Conservation (phyloP, 805 yeast genomes). For the Lachancea nothofagi region DNA sequence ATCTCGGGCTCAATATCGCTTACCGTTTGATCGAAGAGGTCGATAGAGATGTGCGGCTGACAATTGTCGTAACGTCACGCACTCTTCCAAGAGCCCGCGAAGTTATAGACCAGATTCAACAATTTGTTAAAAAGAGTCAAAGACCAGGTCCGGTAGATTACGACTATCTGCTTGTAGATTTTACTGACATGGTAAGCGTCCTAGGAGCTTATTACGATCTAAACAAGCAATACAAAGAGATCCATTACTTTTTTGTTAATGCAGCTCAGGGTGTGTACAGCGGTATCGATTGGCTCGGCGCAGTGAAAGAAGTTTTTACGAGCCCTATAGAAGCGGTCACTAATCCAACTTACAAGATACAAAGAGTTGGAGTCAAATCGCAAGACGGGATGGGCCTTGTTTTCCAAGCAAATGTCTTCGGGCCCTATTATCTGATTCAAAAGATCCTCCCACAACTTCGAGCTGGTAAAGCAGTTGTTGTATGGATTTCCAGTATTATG, state of each 20-base stretch:
- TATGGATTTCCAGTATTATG: conserved; percentile 86
- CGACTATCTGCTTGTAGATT: conserved; percentile 87
- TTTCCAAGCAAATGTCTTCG: conserved; percentile 95
- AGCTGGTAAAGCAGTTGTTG: conserved; percentile 53
- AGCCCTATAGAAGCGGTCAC: conserved; percentile 83
- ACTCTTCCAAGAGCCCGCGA: conserved; percentile 80
- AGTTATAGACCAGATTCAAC: conserved; percentile 54
- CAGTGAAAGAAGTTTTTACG: conserved; percentile 56
- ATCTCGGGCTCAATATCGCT: conserved; percentile 82
- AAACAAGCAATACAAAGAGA: conserved; percentile 51
- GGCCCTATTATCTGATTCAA: conserved; percentile 82
- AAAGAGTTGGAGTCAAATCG: conserved; percentile 69
- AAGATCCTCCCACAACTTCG: conserved; percentile 52
- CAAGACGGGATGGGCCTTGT: conserved; percentile 78
- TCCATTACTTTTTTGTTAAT: conserved; percentile 78
- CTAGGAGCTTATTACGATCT: conserved; percentile 70
- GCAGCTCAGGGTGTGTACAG: conserved; percentile 85
- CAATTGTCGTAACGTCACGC: conserved; percentile 84
- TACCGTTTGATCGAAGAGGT: conserved; percentile 63
- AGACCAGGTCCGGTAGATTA: conserved; percentile 64
- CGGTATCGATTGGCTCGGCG: conserved; percentile 84
- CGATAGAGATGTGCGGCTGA: conserved; percentile 50
- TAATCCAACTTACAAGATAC: conserved; percentile 78
- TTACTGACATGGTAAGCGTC: conserved; percentile 82
- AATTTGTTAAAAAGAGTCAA: conserved; percentile 36